These are phyloP conservation scores for Leccinum olivaceopallidum DNA, from an alignment of 768 basidiomycete species.

Conservation along the genomic window DNA sequence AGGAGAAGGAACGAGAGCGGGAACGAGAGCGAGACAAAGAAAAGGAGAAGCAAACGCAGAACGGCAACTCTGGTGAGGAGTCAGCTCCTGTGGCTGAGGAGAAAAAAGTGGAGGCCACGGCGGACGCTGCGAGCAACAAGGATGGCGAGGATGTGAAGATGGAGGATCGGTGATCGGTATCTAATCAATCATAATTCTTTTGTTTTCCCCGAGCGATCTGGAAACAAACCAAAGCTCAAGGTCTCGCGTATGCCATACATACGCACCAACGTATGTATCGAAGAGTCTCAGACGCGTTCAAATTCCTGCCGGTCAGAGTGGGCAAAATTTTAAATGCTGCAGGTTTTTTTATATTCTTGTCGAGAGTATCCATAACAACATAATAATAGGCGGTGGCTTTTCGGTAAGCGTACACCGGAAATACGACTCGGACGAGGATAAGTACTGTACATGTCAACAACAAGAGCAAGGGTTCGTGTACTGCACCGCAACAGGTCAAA, in stretches of 20 bases:
- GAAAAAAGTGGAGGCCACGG: constrained; percentile 22
- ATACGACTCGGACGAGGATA: too few species aligned
- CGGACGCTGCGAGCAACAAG: constrained; percentile 22
- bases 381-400: neutral
- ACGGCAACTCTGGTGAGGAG: constrained; percentile 30
- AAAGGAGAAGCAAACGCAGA: constrained; percentile 26
- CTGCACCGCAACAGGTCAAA: neutral
- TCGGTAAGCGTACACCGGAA: neutral
- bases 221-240: too few species aligned
- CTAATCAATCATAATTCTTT: neutral
- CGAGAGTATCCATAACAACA: neutral
- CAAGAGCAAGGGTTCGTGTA: neutral
- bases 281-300: too few species aligned
- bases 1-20: constrained; percentile 39
- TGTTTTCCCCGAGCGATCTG: too few species aligned
- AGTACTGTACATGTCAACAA: neutral
- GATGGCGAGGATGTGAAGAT: constrained; percentile 51
- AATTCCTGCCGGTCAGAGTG: neutral
- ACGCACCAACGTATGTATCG: too few species aligned
- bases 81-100: constrained; percentile 33
- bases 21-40: constrained; percentile 39
- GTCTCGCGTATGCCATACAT: too few species aligned
- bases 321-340: too few species aligned
- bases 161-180: constrained; percentile 37
- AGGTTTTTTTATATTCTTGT: neutral